Evolutionary conservation across 2,329 filamentous ascomycete genomes (phyloP).

Genomic region (Dactylellina haptotyla): DNA sequence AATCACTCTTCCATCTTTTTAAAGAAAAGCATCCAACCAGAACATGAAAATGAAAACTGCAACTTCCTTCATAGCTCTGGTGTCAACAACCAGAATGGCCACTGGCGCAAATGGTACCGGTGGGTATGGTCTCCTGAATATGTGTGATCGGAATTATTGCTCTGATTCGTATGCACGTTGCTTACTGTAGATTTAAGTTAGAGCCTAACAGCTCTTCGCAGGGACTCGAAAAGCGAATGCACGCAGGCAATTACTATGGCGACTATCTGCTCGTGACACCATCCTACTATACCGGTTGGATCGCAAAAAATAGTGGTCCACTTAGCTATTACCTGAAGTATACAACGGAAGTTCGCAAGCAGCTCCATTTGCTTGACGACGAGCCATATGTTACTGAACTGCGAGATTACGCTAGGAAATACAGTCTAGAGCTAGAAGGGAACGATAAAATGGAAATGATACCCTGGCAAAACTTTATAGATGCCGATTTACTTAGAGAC

Average conservation of each 20-base stretch:
- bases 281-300: conserved; percentile 1
- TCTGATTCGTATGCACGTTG: neutral
- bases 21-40: no score
- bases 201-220: neutral
- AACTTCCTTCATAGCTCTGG: no score
- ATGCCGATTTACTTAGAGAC: neutral
- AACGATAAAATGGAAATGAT: conserved; percentile 2
- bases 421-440: neutral
- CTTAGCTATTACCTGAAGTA: conserved; percentile 15
- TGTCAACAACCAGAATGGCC: no score
- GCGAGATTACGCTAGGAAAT: neutral
- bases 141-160: neutral
- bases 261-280: conserved; percentile 1
- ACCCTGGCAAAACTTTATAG: conserved; percentile 29
- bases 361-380: neutral
- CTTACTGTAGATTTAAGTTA: neutral
- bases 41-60: no score
- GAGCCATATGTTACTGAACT: conserved; percentile 15
- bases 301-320: neutral
- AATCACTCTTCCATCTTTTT: no score
- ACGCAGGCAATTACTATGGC: conserved; percentile 8
- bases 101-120: no score
- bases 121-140: no score
- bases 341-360: neutral
- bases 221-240: conserved; percentile 3